These are phyloP conservation scores for Leccinum huronense DNA, from an alignment of 1,284 basidiomycete species.

Conservation along the genomic window DNA sequence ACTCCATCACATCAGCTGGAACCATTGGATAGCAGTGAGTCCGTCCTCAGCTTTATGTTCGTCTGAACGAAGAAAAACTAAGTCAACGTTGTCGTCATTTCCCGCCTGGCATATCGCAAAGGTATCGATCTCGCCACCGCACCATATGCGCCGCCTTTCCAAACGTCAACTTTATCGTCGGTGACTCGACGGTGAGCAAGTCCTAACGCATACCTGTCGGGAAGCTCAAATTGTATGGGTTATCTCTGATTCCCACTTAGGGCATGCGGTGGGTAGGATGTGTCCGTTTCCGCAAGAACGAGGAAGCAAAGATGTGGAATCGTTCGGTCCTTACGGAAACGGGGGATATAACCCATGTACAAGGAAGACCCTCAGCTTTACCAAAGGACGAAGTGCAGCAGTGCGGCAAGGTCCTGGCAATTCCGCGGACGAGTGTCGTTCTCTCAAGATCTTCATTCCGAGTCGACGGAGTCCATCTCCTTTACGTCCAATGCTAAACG, in stretches of 20 bases:
- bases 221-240: no score
- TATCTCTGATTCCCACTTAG: no score
- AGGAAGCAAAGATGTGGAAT: neutral
- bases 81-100: conserved; percentile 95
- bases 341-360: neutral
- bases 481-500: neutral
- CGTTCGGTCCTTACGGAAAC: neutral
- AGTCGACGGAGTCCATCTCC: neutral
- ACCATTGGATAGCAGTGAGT: conserved; percentile 60
- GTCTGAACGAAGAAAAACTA: neutral
- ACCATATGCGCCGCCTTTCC: conserved; percentile 88
- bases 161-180: conserved; percentile 86
- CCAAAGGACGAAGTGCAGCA: neutral
- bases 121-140: conserved; percentile 94
- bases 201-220: no score
- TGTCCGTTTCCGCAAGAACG: neutral
- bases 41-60: neutral
- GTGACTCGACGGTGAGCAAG: conserved; percentile 37
- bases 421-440: neutral
- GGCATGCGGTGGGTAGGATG: no score
- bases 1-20: conserved; percentile 53
- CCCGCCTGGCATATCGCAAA: conserved; percentile 94
- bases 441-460: neutral
- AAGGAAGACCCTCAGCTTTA: neutral
- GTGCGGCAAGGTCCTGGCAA: neutral